Conservation (phyloP, 1,284 basidiomycete genomes). For the Takashimella koratensis region DNA sequence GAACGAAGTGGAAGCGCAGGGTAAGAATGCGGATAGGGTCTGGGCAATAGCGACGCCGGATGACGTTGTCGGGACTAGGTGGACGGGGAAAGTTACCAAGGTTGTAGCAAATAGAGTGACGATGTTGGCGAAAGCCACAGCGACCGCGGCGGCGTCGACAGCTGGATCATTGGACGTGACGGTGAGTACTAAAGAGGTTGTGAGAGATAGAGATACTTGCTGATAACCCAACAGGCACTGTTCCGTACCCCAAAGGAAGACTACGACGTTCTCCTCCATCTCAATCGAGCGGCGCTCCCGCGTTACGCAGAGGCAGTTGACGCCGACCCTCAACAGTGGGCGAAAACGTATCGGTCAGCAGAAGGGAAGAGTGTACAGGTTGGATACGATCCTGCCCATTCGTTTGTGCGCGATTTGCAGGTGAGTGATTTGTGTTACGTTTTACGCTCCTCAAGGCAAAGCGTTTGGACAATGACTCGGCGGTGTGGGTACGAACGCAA, state of each 20-base stretch:
- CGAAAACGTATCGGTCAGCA: no score
- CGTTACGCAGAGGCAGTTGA: slow-evolving; percentile 54
- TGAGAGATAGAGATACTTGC: not conserved
- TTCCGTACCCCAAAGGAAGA: slow-evolving; percentile 79
- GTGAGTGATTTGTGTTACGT: no score
- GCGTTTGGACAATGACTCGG: no score
- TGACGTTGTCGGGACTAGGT: slow-evolving; percentile 69
- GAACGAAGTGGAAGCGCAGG: slow-evolving; percentile 40
- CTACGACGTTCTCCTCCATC: slow-evolving; percentile 80
- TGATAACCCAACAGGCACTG: slow-evolving; percentile 58
- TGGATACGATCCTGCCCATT: no score
- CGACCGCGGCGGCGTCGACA: no score
- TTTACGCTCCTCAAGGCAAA: no score
- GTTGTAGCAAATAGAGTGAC: slow-evolving; percentile 62
- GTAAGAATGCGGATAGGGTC: slow-evolving; percentile 37
- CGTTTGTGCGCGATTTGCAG: no score
- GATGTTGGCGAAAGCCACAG: not conserved
- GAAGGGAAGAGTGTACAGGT: no score
- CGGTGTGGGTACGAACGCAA: no score
- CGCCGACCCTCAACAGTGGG: slow-evolving; percentile 50
- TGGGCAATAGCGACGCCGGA: slow-evolving; percentile 81
- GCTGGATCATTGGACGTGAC: slow-evolving; percentile 39
- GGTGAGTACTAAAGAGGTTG: slow-evolving; percentile 27
- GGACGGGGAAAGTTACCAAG: slow-evolving; percentile 63
- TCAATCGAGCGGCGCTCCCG: slow-evolving; percentile 70